phyloP scores from a whole-genome alignment of 768 basidiomycete species.

The Termitomyces sp. region DNA sequence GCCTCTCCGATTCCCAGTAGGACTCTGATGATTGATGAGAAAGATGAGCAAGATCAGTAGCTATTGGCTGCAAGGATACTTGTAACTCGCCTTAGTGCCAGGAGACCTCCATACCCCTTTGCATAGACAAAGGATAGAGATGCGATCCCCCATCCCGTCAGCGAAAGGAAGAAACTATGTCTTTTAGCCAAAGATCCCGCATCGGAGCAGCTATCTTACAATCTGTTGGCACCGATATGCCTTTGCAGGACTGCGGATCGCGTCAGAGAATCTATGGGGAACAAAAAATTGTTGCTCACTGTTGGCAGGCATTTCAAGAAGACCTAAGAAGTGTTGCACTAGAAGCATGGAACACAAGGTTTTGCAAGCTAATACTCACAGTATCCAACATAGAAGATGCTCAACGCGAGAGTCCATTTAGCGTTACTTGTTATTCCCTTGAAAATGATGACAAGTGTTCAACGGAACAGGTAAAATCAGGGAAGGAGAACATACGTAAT shows the following conservation, averaged over 20 bases:
- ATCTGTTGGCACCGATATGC: constrained; percentile 54
- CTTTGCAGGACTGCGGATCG: constrained; percentile 44
- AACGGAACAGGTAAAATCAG: not conserved
- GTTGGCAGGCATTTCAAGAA: constrained; percentile 58
- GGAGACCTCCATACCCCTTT: constrained; percentile 47
- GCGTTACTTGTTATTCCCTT: constrained; percentile 50
- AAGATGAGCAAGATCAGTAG: not conserved
- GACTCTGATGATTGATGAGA: constrained; percentile 26
- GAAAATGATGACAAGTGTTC: not conserved
- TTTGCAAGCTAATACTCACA: constrained; percentile 28
- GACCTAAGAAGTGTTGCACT: constrained; percentile 19
- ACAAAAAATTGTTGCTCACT: constrained; percentile 22
- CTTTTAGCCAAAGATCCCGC: too few relatives aligned
- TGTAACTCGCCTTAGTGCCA: constrained; percentile 44
- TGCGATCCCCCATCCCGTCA: constrained; percentile 49
- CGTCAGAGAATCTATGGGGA: not conserved
- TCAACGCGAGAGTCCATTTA: constrained; percentile 54
- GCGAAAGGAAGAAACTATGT: constrained; percentile 49
- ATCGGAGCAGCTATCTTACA: constrained; percentile 27
- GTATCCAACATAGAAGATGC: constrained; percentile 60
- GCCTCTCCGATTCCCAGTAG: constrained; percentile 59
- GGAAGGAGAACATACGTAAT: constrained; percentile 35
- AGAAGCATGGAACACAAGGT: not conserved
- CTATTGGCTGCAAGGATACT: not conserved
- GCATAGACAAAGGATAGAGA: constrained; percentile 54